Evolutionary conservation across 768 basidiomycete species (phyloP).

Genomic region (Mycena rebaudengoi): DNA sequence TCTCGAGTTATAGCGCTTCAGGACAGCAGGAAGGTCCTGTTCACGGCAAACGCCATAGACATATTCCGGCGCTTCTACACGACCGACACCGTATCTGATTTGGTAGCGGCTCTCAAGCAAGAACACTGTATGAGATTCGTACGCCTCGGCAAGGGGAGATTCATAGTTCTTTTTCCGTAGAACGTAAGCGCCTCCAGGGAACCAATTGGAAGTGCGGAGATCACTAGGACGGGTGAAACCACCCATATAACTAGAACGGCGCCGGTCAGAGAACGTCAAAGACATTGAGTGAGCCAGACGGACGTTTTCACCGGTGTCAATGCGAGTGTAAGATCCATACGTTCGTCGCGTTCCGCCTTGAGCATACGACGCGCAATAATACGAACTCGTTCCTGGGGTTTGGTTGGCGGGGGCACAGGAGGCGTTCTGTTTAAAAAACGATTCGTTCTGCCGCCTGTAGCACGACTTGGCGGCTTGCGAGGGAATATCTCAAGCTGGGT

Average conservation of each 20-base stretch:
- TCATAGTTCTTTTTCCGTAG: conserved; percentile 35
- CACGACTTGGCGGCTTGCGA: too few relatives aligned
- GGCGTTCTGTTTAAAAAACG: too few relatives aligned
- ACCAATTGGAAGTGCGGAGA: conserved; percentile 46
- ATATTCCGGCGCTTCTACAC: conserved; percentile 38
- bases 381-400: conserved; percentile 31
- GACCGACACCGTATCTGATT: conserved; percentile 37
- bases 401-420: neutral
- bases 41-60: conserved; percentile 46
- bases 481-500: neutral
- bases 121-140: conserved; percentile 49
- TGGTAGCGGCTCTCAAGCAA: conserved; percentile 46
- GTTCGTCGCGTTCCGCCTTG: conserved; percentile 55
- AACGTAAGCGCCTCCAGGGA: conserved; percentile 42
- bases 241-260: conserved; percentile 41
- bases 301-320: conserved; percentile 48
- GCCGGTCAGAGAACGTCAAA: neutral
- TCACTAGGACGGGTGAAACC: conserved; percentile 50
- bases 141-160: conserved; percentile 42
- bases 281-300: conserved; percentile 17
- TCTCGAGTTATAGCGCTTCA: conserved; percentile 41
- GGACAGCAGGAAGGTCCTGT: conserved; percentile 37
- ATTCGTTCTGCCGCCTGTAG: too few relatives aligned
- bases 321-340: conserved; percentile 44
- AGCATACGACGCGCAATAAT: conserved; percentile 33